Conservation (phyloP, 805 yeast species). For the Metschnikowia santaceciliae region DNA sequence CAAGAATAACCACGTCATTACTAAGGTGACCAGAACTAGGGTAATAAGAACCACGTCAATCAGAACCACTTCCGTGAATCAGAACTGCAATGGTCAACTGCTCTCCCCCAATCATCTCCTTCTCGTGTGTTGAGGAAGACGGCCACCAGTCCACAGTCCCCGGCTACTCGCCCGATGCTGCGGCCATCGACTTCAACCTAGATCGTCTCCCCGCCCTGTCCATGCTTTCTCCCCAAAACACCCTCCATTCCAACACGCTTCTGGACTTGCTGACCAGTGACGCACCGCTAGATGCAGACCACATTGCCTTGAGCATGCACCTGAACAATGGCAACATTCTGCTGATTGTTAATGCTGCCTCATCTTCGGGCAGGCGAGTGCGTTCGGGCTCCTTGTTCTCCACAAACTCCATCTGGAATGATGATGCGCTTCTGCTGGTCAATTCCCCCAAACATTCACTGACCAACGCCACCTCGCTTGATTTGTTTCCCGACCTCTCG, state of each 20-base stretch:
- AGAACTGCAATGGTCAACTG: constrained; percentile 7
- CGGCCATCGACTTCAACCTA: not conserved
- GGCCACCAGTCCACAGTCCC: not conserved
- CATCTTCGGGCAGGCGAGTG: constrained; percentile 29
- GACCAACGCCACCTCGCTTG: constrained; percentile 10
- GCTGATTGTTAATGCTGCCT: constrained; percentile 15
- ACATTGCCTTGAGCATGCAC: not conserved
- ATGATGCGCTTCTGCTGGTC: constrained; percentile 26
- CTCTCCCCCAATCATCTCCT: constrained; percentile 16
- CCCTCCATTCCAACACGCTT: constrained; percentile 7
- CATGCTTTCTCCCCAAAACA: constrained; percentile 9
- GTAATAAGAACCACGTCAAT: too few species aligned
- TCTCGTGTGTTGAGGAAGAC: constrained; percentile 11
- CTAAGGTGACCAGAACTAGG: too few species aligned
- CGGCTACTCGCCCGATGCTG: not conserved
- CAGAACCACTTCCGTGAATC: too few species aligned
- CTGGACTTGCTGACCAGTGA: constrained; percentile 10
- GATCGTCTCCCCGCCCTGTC: constrained; percentile 3
- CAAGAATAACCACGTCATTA: too few species aligned
- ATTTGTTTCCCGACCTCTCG: constrained; percentile 11
- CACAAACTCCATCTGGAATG: constrained; percentile 57
- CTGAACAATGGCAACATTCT: constrained; percentile 3
- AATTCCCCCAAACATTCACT: constrained; percentile 16
- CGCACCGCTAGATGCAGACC: constrained; percentile 1
- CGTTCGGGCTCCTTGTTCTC: constrained; percentile 56